Evolutionary conservation across 441 rosid genomes (phyloP).

Genomic region (Croton setiger): DNA sequence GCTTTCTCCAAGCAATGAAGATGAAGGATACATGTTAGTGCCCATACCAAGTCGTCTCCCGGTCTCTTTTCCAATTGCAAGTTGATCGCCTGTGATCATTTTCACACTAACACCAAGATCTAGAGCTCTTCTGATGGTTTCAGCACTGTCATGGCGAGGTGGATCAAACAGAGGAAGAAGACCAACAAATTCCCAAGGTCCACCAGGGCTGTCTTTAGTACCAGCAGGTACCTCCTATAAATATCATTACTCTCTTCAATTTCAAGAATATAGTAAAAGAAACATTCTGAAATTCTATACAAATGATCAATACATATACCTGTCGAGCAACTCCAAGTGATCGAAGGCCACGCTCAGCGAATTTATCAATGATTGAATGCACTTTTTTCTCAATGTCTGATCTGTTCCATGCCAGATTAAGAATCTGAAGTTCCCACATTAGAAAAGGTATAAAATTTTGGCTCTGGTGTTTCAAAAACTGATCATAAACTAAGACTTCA

Average conservation of each 20-base stretch:
- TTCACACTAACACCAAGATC: slow-evolving; percentile 93
- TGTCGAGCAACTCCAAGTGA: slow-evolving; percentile 56
- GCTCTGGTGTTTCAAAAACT: not conserved
- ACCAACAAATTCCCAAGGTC: slow-evolving; percentile 37
- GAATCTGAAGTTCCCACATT: slow-evolving; percentile 43
- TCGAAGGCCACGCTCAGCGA: slow-evolving; percentile 91
- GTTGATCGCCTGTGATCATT: slow-evolving; percentile 98
- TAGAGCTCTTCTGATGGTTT: slow-evolving; percentile 86
- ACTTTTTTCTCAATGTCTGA: slow-evolving; percentile 63
- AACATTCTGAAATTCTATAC: not conserved
- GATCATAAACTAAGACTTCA: slow-evolving; percentile 6
- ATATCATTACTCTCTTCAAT: not conserved
- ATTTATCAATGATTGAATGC: slow-evolving; percentile 71
- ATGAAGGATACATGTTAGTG: slow-evolving; percentile 95
- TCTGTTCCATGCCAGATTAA: slow-evolving; percentile 57
- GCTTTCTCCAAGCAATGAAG: slow-evolving; percentile 76
- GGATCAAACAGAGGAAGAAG: slow-evolving; percentile 36
- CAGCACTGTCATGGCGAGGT: slow-evolving; percentile 79
- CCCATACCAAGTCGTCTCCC: slow-evolving; percentile 99
- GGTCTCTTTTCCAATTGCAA: slow-evolving; percentile 95
- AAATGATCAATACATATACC: slow-evolving; percentile 8
- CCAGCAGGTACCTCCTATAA: slow-evolving; percentile 29
- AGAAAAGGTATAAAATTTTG: not conserved
- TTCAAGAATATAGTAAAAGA: not conserved
- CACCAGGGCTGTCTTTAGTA: slow-evolving; percentile 28